Conservation (phyloP, 2,329 filamentous ascomycete species). For the Paecilomyces sp. region DNA sequence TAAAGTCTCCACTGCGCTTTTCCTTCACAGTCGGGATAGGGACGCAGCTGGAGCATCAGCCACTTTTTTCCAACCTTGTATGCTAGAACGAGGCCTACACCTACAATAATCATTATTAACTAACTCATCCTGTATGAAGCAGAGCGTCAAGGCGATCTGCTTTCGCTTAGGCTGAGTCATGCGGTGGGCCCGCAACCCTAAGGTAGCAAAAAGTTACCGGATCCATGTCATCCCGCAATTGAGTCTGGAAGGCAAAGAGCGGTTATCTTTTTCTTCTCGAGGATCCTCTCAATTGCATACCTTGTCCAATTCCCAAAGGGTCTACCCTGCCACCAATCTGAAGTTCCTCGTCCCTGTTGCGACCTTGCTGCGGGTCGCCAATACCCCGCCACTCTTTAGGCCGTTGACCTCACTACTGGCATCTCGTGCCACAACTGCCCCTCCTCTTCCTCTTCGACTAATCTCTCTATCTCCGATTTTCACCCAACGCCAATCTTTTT, state of each 20-base stretch:
- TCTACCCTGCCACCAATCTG: conserved; percentile 5
- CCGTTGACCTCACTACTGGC: not conserved
- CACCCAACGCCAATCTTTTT: conserved; percentile 3
- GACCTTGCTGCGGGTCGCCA: conserved; percentile 11
- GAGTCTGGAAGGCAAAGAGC: not conserved
- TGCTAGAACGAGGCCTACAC: not conserved
- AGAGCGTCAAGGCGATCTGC: not conserved
- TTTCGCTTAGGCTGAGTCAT: not conserved
- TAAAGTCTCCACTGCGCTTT: not conserved
- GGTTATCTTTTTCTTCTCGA: not conserved
- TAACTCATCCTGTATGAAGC: no score
- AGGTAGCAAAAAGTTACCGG: not conserved
- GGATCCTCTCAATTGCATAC: not conserved
- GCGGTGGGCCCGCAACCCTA: not conserved
- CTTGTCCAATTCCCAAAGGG: not conserved
- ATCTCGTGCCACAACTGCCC: not conserved
- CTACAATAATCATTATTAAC: not conserved
- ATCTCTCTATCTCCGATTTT: conserved; percentile 9
- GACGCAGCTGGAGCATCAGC: not conserved
- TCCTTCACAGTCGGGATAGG: not conserved
- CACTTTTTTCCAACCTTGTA: not conserved
- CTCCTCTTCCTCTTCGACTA: not conserved
- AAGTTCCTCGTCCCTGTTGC: conserved; percentile 4
- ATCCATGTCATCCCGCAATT: not conserved
- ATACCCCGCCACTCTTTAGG: conserved; percentile 6